These are phyloP conservation scores for Colletotrichum acutatum DNA, from an alignment of 2,329 filamentous ascomycete species.

Conservation along the genomic window DNA sequence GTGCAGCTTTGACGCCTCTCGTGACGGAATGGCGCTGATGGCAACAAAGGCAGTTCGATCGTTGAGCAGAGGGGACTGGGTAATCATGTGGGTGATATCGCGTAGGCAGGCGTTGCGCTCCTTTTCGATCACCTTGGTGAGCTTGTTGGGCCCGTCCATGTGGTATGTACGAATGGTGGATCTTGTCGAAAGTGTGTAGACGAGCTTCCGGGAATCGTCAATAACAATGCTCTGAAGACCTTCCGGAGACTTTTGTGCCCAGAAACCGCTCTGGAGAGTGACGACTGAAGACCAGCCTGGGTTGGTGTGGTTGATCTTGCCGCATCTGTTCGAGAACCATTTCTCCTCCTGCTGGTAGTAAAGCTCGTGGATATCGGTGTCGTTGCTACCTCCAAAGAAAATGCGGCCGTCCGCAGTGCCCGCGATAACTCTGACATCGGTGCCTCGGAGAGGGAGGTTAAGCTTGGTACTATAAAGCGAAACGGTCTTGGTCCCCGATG, in stretches of 20 bases:
- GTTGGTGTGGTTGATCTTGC: constrained; percentile 88
- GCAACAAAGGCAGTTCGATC: constrained; percentile 80
- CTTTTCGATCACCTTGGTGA: constrained; percentile 74
- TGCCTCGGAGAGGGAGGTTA: constrained; percentile 79
- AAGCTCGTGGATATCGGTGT: constrained; percentile 92
- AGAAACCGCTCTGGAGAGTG: constrained; percentile 59
- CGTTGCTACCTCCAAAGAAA: constrained; percentile 85
- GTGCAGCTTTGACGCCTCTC: constrained; percentile 84
- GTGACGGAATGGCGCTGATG: constrained; percentile 84
- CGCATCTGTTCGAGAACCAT: constrained; percentile 92
- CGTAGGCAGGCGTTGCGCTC: constrained; percentile 69
- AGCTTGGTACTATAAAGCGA: constrained; percentile 91
- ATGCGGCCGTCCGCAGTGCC: constrained; percentile 89
- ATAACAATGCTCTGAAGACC: constrained; percentile 82
- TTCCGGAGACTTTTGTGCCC: constrained; percentile 66
- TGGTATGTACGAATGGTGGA: constrained; percentile 94
- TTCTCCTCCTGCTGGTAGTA: constrained; percentile 97
- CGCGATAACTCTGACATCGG: constrained; percentile 81
- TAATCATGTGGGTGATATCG: constrained; percentile 88
- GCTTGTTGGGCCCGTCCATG: constrained; percentile 74
- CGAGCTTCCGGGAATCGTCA: constrained; percentile 86
- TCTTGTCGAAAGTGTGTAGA: constrained; percentile 89
- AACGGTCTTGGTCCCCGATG: constrained; percentile 77
- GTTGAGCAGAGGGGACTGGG: constrained; percentile 76
- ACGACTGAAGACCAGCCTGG: constrained; percentile 76